A percentile compares a stretch with the other conserved stretches of the same genome.
Evolutionary conservation across 768 basidiomycete genomes (phyloP).

Genomic region (Lactarius tabidus): DNA sequence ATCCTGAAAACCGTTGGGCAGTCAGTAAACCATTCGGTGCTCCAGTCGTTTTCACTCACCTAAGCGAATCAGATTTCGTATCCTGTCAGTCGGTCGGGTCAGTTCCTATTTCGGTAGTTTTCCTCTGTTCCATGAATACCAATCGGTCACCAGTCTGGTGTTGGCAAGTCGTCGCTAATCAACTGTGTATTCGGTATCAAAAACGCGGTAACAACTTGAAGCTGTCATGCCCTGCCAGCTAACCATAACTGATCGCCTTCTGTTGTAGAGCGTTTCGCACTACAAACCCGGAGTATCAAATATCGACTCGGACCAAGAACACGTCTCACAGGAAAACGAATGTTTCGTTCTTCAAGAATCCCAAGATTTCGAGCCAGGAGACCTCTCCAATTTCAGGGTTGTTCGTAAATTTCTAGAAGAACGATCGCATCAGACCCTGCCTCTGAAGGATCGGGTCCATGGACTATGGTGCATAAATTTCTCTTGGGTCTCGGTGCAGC

Average conservation of each 20-base stretch:
- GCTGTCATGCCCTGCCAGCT: no score
- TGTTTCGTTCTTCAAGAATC: background rate
- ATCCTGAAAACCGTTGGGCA: background rate
- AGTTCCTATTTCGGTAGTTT: background rate
- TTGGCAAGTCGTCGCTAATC: background rate
- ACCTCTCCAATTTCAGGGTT: background rate
- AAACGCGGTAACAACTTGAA: background rate
- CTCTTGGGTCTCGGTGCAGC: background rate
- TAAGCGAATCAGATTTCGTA: background rate
- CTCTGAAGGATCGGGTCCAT: background rate
- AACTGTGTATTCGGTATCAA: background rate
- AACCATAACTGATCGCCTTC: background rate
- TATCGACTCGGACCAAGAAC: background rate
- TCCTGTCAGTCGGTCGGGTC: background rate
- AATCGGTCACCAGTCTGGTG: background rate
- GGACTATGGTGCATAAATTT: background rate
- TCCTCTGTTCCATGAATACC: background rate
- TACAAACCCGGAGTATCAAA: background rate
- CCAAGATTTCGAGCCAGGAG: background rate
- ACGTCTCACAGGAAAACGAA: background rate
- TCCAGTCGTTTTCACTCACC: background rate
- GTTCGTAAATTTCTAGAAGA: background rate
- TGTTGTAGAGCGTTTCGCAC: background rate
- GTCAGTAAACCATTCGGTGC: background rate
- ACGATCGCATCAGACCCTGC: background rate